Percentiles rank a stretch among this genome's conserved stretches.
These are phyloP conservation scores for Umbelopsis sp. DNA, from an alignment of 371 early-diverging fungal species.

Conservation along the genomic window DNA sequence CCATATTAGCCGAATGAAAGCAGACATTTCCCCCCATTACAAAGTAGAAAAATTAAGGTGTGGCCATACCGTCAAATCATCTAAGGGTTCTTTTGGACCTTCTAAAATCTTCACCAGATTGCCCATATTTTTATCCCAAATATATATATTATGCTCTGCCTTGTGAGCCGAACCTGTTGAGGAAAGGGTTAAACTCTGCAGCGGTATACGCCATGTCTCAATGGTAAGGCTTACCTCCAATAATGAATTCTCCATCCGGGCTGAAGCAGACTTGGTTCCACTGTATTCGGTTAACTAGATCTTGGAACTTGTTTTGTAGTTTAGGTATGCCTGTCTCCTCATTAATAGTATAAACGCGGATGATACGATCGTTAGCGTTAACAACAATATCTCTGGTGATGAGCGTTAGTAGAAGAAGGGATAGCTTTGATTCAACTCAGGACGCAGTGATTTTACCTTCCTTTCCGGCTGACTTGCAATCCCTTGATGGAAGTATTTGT, in stretches of 20 bases:
- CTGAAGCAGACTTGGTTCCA: constrained; percentile 89
- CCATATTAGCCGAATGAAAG: not conserved
- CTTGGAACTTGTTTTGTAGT: constrained; percentile 79
- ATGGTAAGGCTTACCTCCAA: constrained; percentile 54
- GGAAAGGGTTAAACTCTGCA: not conserved
- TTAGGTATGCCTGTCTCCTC: constrained; percentile 49
- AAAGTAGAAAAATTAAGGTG: no score
- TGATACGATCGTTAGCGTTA: constrained; percentile 74
- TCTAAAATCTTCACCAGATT: constrained; percentile 89
- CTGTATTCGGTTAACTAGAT: constrained; percentile 83
- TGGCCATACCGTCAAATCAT: constrained; percentile 74
- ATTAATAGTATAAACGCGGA: constrained; percentile 63
- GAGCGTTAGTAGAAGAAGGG: not conserved
- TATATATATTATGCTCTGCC: constrained; percentile 88
- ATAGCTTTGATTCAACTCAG: not conserved
- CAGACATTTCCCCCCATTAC: no score
- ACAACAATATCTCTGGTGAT: constrained; percentile 66
- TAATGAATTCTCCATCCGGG: constrained; percentile 84
- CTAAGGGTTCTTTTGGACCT: constrained; percentile 88
- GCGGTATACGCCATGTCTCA: not conserved
- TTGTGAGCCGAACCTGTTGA: constrained; percentile 71
- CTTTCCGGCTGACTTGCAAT: constrained; percentile 63
- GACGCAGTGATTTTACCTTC: constrained; percentile 33
- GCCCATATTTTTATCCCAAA: constrained; percentile 87
- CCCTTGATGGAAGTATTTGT: constrained; percentile 63